Percentiles rank a stretch among this genome's conserved stretches.
These are phyloP conservation scores for Hypomyces perniciosus DNA, from an alignment of 2,329 filamentous ascomycete genomes.

Conservation along the genomic window DNA sequence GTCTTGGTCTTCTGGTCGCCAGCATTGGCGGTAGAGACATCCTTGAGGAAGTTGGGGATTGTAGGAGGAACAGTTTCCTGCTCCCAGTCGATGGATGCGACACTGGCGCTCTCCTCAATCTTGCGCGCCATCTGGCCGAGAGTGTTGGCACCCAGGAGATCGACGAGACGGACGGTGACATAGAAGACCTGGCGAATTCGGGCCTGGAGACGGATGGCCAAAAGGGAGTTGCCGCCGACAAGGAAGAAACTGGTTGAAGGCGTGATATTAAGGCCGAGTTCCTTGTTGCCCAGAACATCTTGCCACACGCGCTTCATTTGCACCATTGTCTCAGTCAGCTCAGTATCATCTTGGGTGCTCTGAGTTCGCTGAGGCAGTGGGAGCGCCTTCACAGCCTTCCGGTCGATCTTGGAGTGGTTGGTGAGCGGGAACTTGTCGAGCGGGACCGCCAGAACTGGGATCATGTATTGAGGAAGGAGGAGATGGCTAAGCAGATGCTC, in stretches of 20 bases:
- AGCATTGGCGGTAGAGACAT: background rate
- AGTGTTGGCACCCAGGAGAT: slow-evolving; percentile 33
- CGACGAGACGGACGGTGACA: slow-evolving; percentile 23
- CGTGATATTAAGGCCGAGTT: too few relatives aligned
- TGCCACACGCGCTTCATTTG: slow-evolving; percentile 13
- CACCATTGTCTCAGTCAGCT: slow-evolving; percentile 15
- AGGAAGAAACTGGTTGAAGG: slow-evolving; percentile 39
- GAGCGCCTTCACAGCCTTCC: slow-evolving; percentile 20
- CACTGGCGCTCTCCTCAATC: slow-evolving; percentile 18
- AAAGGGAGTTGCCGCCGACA: slow-evolving; percentile 36
- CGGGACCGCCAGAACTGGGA: slow-evolving; percentile 22
- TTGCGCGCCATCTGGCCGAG: slow-evolving; percentile 33
- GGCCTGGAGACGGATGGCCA: slow-evolving; percentile 32
- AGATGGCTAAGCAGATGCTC: slow-evolving; percentile 17
- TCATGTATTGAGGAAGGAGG: slow-evolving; percentile 32
- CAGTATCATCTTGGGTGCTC: background rate
- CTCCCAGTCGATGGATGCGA: slow-evolving; percentile 22
- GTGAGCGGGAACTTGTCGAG: slow-evolving; percentile 26
- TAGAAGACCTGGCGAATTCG: slow-evolving; percentile 28
- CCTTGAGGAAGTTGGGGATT: background rate
- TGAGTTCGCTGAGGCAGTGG: slow-evolving; percentile 17
- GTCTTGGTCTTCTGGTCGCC: slow-evolving; percentile 3
- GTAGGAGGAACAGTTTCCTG: slow-evolving; percentile 15
- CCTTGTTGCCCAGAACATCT: slow-evolving; percentile 1
- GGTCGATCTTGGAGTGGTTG: slow-evolving; percentile 27